Percentiles rank a stretch among this genome's conserved stretches.
Evolutionary conservation across 2,329 filamentous ascomycete genomes (phyloP).

Genomic region (Cercospora sojina): DNA sequence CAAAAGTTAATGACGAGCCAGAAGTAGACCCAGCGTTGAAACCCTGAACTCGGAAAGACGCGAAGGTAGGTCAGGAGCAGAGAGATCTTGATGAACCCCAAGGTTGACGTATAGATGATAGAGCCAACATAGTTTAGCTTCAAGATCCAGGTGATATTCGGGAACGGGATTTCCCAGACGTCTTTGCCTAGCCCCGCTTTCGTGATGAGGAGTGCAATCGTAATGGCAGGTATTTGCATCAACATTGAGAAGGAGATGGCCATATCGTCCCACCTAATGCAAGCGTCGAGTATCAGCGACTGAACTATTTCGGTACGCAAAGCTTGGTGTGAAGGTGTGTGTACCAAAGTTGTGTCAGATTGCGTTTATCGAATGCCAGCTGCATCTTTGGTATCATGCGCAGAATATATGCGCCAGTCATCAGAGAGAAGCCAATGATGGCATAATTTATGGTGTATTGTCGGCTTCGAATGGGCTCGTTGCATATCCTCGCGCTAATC

Average conservation of each 20-base stretch:
- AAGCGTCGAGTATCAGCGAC: neutral
- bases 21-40: constrained; percentile 8
- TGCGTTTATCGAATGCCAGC: neutral
- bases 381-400: constrained; percentile 21
- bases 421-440: constrained; percentile 13
- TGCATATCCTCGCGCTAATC: constrained; percentile 18
- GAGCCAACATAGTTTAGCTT: constrained; percentile 16
- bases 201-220: neutral
- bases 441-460: neutral
- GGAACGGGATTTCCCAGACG: constrained; percentile 19
- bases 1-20: constrained; percentile 14
- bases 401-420: constrained; percentile 11
- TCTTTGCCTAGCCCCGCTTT: constrained; percentile 13
- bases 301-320: neutral
- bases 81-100: constrained; percentile 21
- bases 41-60: constrained; percentile 12
- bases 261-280: constrained; percentile 22
- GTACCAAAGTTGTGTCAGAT: constrained; percentile 1
- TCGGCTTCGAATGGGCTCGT: constrained; percentile 5
- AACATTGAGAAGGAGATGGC: constrained; percentile 18
- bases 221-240: constrained; percentile 8
- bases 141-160: constrained; percentile 16
- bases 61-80: constrained; percentile 23
- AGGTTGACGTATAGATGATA: constrained; percentile 12
- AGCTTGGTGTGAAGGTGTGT: no score